A percentile compares a stretch with the other conserved stretches of the same genome.
Conservation (phyloP, 805 yeast genomes). For the Sporopachydermia quercuum region DNA sequence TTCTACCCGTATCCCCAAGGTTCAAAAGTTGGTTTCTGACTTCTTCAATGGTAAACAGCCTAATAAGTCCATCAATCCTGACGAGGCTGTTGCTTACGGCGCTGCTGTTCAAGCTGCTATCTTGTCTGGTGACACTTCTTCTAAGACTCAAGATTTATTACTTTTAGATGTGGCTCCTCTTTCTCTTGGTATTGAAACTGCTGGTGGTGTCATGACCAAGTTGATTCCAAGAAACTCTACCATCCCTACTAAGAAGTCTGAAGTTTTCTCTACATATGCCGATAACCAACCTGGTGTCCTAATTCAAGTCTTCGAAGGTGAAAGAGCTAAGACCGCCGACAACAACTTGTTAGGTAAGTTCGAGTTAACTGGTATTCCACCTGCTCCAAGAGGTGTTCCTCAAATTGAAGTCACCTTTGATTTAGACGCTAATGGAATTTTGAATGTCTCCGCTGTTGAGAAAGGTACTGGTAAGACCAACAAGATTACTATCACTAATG, state of each 20-base stretch:
- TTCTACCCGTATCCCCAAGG: slow-evolving; percentile 95
- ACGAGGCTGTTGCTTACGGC: slow-evolving; percentile 98
- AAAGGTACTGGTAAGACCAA: slow-evolving; percentile 97
- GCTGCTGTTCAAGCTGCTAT: slow-evolving; percentile 98
- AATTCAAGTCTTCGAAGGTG: slow-evolving; percentile 97
- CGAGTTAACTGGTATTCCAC: slow-evolving; percentile 93
- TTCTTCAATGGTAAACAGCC: slow-evolving; percentile 97
- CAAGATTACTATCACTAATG: slow-evolving; percentile 96
- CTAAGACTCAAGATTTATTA: slow-evolving; percentile 90
- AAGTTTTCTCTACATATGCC: slow-evolving; percentile 90
- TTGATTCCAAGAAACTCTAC: slow-evolving; percentile 97
- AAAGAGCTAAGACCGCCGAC: slow-evolving; percentile 90
- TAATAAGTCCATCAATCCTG: slow-evolving; percentile 92
- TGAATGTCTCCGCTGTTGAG: slow-evolving; percentile 91
- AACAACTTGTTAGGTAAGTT: slow-evolving; percentile 95
- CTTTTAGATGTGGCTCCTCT: slow-evolving; percentile 95
- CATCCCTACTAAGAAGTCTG: slow-evolving; percentile 94
- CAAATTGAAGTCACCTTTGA: slow-evolving; percentile 96
- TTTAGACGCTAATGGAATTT: slow-evolving; percentile 93
- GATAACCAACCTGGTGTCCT: slow-evolving; percentile 98
- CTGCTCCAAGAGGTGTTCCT: slow-evolving; percentile 98
- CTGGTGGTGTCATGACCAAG: slow-evolving; percentile 98
- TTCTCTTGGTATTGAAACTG: slow-evolving; percentile 95
- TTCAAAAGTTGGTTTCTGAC: slow-evolving; percentile 89
- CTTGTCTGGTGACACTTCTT: slow-evolving; percentile 88